phyloP scores from a whole-genome alignment of 2,329 filamentous ascomycete species.

The Xylariaceae sp. region DNA sequence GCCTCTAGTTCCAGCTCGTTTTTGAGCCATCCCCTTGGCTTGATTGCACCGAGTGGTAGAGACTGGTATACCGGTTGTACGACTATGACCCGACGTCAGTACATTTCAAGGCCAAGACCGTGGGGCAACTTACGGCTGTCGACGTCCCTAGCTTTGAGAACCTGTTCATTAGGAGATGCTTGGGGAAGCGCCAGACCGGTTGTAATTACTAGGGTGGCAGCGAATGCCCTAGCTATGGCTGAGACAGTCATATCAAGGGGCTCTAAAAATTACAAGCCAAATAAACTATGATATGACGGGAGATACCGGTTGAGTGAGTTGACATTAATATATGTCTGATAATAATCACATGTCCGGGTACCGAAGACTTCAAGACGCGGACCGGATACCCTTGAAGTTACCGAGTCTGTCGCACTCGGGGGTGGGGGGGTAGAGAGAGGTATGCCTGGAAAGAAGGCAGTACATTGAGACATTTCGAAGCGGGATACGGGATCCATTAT shows the following conservation, averaged over 20 bases:
- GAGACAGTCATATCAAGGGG: slow-evolving; percentile 17
- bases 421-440: no score
- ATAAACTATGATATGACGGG: not conserved
- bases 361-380: not conserved
- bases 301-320: not conserved
- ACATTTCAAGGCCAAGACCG: not conserved
- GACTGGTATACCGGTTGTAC: slow-evolving; percentile 34
- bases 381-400: not conserved
- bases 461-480: not conserved
- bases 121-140: slow-evolving; percentile 12
- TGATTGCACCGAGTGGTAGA: slow-evolving; percentile 33
- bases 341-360: no score
- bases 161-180: not conserved
- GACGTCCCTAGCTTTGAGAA: slow-evolving; percentile 5
- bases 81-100: slow-evolving; percentile 25
- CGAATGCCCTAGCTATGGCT: slow-evolving; percentile 17
- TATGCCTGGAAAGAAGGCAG: no score
- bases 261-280: slow-evolving; percentile 4
- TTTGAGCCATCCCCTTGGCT: slow-evolving; percentile 35
- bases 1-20: slow-evolving; percentile 32
- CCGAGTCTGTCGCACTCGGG: not conserved
- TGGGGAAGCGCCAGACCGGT: slow-evolving; percentile 15
- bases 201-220: slow-evolving; percentile 11
- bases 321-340: no score
- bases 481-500: not conserved